Conservation (phyloP, 495 filamentous ascomycete species). For the Amniculicola lignicola region DNA sequence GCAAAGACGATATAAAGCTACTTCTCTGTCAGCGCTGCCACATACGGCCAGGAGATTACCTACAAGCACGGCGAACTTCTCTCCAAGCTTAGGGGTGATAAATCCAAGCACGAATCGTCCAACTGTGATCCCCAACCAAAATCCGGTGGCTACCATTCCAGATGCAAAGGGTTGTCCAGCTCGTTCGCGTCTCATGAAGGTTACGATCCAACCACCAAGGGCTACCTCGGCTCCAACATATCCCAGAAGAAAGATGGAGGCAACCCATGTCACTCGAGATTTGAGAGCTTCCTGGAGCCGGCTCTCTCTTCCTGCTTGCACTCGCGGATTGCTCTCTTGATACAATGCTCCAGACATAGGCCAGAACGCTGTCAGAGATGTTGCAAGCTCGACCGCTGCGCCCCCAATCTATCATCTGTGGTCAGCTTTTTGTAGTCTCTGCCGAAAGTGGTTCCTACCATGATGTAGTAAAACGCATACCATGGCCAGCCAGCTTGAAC, state of each 20-base stretch:
- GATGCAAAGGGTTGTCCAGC: slow-evolving; percentile 52
- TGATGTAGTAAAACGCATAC: slow-evolving; percentile 60
- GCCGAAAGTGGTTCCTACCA: slow-evolving; percentile 42
- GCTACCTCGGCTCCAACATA: slow-evolving; percentile 85
- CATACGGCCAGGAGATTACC: slow-evolving; percentile 6
- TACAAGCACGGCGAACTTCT: slow-evolving; percentile 54
- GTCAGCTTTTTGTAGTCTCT: slow-evolving; percentile 22
- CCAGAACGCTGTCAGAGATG: slow-evolving; percentile 62
- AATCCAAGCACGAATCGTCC: slow-evolving; percentile 59
- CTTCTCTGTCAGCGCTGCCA: neutral
- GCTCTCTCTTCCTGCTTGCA: slow-evolving; percentile 44
- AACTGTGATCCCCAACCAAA: slow-evolving; percentile 62
- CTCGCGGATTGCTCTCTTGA: slow-evolving; percentile 46
- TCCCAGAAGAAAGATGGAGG: slow-evolving; percentile 67
- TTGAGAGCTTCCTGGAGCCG: slow-evolving; percentile 55
- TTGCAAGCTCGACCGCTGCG: slow-evolving; percentile 56
- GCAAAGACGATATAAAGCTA: slow-evolving; percentile 41
- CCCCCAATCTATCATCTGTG: slow-evolving; percentile 51
- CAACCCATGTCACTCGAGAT: slow-evolving; percentile 66
- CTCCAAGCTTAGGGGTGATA: slow-evolving; percentile 57
- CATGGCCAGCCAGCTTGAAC: slow-evolving; percentile 47
- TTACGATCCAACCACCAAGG: slow-evolving; percentile 67
- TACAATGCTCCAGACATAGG: slow-evolving; percentile 58
- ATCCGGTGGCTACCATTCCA: slow-evolving; percentile 61
- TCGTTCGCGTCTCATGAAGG: slow-evolving; percentile 60